A percentile compares a stretch with the other conserved stretches of the same genome.
phyloP scores from a whole-genome alignment of 805 yeast genomes.

The Yarrowia sp. region DNA sequence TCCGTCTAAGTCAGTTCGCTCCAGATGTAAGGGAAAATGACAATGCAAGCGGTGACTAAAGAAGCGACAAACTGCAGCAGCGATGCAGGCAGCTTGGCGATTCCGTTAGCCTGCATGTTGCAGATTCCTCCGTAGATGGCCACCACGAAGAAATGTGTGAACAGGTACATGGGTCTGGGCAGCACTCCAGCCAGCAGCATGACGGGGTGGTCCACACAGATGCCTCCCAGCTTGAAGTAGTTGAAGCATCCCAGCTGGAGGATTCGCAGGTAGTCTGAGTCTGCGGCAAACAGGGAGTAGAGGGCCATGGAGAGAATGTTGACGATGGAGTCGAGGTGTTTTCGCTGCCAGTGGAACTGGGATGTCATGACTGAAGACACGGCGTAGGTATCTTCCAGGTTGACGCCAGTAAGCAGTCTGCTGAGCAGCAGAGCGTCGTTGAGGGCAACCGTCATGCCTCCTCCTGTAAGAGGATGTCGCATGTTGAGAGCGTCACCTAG shows the following conservation, averaged over 20 bases:
- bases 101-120: constrained; percentile 65
- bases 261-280: constrained; percentile 53
- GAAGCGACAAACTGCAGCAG: constrained; percentile 64
- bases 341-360: constrained; percentile 74
- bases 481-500: constrained; percentile 93
- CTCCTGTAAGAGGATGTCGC: constrained; percentile 98
- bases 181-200: constrained; percentile 77
- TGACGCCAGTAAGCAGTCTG: constrained; percentile 47
- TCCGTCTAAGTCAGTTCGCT: constrained; percentile 32
- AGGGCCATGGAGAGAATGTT: constrained; percentile 89
- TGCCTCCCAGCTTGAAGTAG: constrained; percentile 83
- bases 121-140: constrained; percentile 77
- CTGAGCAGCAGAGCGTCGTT: constrained; percentile 75
- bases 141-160: constrained; percentile 85
- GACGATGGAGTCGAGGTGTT: constrained; percentile 73
- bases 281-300: constrained; percentile 87
- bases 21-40: constrained; percentile 72
- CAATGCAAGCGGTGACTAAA: constrained; percentile 66
- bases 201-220: constrained; percentile 71
- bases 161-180: constrained; percentile 69
- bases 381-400: constrained; percentile 39
- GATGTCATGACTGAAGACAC: constrained; percentile 57
- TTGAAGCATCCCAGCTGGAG: constrained; percentile 86
- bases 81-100: constrained; percentile 65
- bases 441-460: constrained; percentile 98